These are phyloP conservation scores for Carex kokanica DNA, from an alignment of 176 grass and related monocot genomes.

Conservation along the genomic window DNA sequence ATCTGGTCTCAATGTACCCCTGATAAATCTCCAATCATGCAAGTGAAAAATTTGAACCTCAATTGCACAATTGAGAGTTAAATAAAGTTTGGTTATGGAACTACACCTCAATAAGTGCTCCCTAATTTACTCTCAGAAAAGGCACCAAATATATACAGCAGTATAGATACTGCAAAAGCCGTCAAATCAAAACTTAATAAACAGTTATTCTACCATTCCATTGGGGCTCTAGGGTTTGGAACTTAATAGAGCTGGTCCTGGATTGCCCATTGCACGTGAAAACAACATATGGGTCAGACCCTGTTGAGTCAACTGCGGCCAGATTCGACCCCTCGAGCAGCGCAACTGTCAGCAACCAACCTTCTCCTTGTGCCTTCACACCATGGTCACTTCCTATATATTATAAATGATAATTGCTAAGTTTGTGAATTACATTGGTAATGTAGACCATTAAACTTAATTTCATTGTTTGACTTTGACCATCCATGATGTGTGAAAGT, in stretches of 20 bases:
- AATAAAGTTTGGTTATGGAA: background rate
- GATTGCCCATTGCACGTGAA: conserved; percentile 90
- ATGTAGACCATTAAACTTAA: background rate
- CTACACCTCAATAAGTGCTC: background rate
- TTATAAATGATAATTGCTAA: background rate
- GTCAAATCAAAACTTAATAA: background rate
- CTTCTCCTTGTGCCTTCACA: conserved; percentile 76
- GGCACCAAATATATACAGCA: background rate
- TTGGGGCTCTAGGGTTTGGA: conserved; percentile 79
- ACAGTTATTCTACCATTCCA: conserved; percentile 74
- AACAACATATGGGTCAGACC: conserved; percentile 95
- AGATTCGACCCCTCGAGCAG: conserved; percentile 71
- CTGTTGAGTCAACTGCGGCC: conserved; percentile 62
- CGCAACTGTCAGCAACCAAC: conserved; percentile 87
- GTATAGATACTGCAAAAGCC: background rate
- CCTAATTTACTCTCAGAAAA: background rate
- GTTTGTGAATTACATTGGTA: background rate
- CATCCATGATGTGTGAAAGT: background rate
- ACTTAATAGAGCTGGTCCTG: conserved; percentile 94
- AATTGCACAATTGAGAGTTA: background rate
- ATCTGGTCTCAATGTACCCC: background rate
- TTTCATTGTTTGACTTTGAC: background rate
- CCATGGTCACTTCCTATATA: conserved; percentile 72
- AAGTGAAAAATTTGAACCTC: background rate
- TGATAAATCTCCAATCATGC: conserved; percentile 1